Conservation (phyloP, 2,329 filamentous ascomycete species). For the Colletotrichum liaoningense region DNA sequence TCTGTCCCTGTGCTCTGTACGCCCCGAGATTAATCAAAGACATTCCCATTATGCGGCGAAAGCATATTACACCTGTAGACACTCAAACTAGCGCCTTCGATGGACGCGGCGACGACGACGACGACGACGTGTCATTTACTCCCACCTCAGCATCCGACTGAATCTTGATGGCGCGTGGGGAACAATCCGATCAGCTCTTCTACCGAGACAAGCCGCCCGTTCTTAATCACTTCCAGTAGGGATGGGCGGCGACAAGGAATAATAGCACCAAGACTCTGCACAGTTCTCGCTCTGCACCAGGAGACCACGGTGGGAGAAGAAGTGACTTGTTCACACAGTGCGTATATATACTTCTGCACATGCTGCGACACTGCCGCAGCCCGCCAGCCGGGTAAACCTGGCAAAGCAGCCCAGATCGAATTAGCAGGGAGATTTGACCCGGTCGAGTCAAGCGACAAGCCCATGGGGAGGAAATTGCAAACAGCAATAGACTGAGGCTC, state of each 20-base stretch:
- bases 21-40: neutral
- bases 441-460: constrained; percentile 7
- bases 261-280: neutral
- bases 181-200: neutral
- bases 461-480: neutral
- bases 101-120: neutral
- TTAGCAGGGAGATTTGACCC: constrained; percentile 6
- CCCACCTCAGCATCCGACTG: neutral
- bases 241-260: neutral
- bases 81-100: neutral
- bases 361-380: neutral
- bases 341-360: neutral
- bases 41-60: constrained; percentile 1
- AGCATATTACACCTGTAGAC: neutral
- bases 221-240: neutral
- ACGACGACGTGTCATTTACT: neutral
- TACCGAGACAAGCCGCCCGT: neutral
- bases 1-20: neutral
- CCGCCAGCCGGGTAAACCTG: constrained; percentile 21
- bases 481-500: neutral
- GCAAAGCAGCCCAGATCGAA: neutral
- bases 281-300: neutral
- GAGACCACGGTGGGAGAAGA: neutral
- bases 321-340: constrained; percentile 21
- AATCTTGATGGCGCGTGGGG: neutral